phyloP scores from a whole-genome alignment of 1,284 basidiomycete genomes.

The Phenoliferia sp. region DNA sequence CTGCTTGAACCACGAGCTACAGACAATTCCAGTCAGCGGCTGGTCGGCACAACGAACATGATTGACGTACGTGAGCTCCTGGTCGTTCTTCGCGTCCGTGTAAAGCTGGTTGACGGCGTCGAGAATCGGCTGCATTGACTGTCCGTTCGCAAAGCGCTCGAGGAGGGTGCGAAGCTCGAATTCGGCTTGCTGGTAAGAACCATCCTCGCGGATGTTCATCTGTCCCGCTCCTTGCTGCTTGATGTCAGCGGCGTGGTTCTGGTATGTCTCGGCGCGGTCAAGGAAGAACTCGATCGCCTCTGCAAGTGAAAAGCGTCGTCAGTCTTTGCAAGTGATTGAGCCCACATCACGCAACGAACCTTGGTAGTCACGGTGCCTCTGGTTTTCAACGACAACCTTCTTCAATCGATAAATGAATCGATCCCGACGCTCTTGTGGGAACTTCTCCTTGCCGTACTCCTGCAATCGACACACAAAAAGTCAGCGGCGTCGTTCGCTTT shows the following conservation, averaged over 20 bases:
- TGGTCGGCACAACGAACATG: no score
- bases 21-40: no score
- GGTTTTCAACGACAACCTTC: slow-evolving; percentile 87
- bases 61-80: slow-evolving; percentile 54
- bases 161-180: slow-evolving; percentile 70
- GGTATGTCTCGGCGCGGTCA: slow-evolving; percentile 57
- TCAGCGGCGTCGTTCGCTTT: background rate
- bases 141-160: slow-evolving; percentile 83
- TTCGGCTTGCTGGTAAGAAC: slow-evolving; percentile 56
- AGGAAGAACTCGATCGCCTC: slow-evolving; percentile 46
- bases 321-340: no score
- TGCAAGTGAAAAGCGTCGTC: no score
- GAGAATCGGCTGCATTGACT: slow-evolving; percentile 60
- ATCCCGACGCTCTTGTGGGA: slow-evolving; percentile 79
- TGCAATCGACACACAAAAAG: slow-evolving; percentile 29
- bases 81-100: slow-evolving; percentile 69
- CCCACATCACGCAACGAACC: no score
- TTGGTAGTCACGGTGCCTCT: slow-evolving; percentile 87
- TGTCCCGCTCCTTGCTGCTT: slow-evolving; percentile 41
- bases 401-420: slow-evolving; percentile 74
- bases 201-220: slow-evolving; percentile 51
- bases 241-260: slow-evolving; percentile 56
- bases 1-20: slow-evolving; percentile 62
- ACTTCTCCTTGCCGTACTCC: slow-evolving; percentile 69
- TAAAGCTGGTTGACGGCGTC: slow-evolving; percentile 69